These are phyloP conservation scores for Zygosaccharomyces gambellarensis DNA, from an alignment of 805 yeast genomes.

Conservation along the genomic window DNA sequence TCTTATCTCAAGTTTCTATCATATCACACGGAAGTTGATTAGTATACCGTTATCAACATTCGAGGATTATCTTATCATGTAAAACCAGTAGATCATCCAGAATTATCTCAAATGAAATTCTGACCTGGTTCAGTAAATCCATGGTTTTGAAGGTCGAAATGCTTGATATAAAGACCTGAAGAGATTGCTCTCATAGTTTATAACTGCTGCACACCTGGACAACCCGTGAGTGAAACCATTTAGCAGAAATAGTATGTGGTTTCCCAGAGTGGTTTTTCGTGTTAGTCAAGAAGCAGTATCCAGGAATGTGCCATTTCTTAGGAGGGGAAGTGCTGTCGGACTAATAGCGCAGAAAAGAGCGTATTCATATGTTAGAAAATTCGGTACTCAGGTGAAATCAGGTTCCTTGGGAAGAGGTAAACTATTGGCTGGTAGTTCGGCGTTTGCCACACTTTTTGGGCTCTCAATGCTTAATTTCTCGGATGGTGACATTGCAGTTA, in stretches of 20 bases:
- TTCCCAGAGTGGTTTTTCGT: background rate
- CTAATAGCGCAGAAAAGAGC: background rate
- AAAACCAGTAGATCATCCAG: background rate
- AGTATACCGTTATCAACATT: background rate
- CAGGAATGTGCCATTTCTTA: background rate
- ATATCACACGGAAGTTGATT: background rate
- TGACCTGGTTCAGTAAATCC: background rate
- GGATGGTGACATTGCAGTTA: conserved; percentile 10
- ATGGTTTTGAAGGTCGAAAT: too few species aligned
- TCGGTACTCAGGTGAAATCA: background rate
- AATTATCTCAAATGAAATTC: background rate
- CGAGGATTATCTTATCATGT: background rate
- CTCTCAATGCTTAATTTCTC: background rate
- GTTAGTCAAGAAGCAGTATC: background rate
- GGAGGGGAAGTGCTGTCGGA: too few species aligned
- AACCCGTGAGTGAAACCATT: too few species aligned
- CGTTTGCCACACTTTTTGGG: background rate
- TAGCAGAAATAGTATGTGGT: too few species aligned
- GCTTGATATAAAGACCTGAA: too few species aligned
- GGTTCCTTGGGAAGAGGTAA: background rate
- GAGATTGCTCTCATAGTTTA: too few species aligned
- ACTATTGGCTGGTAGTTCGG: background rate
- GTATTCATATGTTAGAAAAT: background rate
- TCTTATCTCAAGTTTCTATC: background rate
- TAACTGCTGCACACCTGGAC: too few species aligned